Evolutionary conservation across 257 asterid genomes (phyloP).

Genomic region (Solanum rostratum): DNA sequence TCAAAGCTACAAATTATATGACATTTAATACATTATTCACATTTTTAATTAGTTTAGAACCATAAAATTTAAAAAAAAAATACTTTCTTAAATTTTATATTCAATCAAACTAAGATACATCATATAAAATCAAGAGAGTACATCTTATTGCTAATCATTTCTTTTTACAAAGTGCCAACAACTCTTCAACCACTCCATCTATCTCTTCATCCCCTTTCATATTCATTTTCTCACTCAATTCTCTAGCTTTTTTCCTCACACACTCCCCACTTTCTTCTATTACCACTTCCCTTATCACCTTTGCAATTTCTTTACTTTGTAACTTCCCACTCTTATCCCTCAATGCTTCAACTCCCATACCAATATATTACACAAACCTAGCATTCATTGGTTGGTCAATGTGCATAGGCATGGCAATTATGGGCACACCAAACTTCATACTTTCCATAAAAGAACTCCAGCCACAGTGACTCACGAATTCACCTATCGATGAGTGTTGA

Average conservation of each 20-base stretch:
- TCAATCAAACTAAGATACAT: not conserved
- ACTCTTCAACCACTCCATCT: no score
- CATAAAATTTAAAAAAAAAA: not conserved
- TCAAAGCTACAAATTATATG: not conserved
- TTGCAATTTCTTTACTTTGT: not conserved
- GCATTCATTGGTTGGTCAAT: not conserved
- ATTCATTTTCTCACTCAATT: no score
- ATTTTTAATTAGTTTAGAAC: not conserved
- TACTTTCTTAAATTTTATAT: not conserved
- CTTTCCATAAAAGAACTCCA: not conserved
- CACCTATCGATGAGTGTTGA: not conserved
- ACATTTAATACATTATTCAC: not conserved
- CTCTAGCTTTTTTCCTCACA: no score
- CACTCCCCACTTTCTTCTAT: no score
- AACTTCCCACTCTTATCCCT: not conserved
- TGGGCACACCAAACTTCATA: not conserved
- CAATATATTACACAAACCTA: not conserved
- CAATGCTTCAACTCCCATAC: not conserved
- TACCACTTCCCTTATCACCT: not conserved
- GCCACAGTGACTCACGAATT: not conserved
- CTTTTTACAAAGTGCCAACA: no score
- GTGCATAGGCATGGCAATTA: not conserved
- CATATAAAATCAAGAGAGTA: no score
- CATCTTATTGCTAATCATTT: not conserved
- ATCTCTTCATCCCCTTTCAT: no score